Base-by-base conservation (phyloP, 345 rosid species). In the Lenwebbia sp. region DNA sequence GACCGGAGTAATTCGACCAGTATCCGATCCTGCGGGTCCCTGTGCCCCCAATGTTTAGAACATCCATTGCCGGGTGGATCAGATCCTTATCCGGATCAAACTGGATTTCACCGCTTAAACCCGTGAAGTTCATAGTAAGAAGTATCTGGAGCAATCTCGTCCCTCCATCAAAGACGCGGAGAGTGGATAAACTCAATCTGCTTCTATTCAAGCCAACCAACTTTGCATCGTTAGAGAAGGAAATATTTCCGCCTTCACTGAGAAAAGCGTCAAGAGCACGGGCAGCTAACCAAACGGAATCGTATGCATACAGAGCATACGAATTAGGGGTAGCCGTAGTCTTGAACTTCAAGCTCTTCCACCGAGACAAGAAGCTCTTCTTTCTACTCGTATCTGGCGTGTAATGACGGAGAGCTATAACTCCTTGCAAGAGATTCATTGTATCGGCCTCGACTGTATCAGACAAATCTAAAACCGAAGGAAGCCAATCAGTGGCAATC, bases 401-500 rank as follows among this genome's bases (percentile, higher is more conserved):
- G 89, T 97, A 89, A 90, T 94, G 99, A 13, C 98, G 97, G 76
- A 97, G 89, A 82, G 98, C 94, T 84, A 97, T 91, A 82, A 97
- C 99, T 82, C 98, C 99, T 90, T 95, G 98, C 86, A 97, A 91
- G 88, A 94, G 90, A 87, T 91, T 92, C 94, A 92, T 89, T 37
- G 85, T 88, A 56, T 90, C 89, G 28, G 89, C 14, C 62, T 90
- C 92, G 41, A 83, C 85, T 25, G 93, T 91, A 40, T 90, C 92
- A 82, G 82, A 85, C 15, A 97, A 92, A 91, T 97, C 99, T 85
- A 97, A 88, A 86, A 91, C 83, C 10, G 98, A 93, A 84, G 95
- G 91, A 88, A 97, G 98, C 98, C 99, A 97, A 90, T 96, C 99
- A 28, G 98, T 95, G 53, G 99, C 91, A 81, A 97, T 96, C 99